Base-by-base conservation (phyloP, 225 moss, liverwort and hornwort genomes). In the Pleurozium schreberi region DNA sequence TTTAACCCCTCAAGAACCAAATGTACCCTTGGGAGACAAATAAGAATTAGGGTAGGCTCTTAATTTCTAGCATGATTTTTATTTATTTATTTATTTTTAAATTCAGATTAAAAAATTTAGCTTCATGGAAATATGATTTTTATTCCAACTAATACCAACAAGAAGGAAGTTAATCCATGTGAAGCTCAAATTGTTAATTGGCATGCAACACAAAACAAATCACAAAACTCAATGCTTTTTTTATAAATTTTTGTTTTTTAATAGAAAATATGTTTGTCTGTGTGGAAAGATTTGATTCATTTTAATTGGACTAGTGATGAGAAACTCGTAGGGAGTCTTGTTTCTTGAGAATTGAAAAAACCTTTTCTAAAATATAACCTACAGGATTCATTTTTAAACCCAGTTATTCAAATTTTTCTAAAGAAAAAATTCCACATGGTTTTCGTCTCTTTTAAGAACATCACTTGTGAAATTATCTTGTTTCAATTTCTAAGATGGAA, bases 81-180 rank as follows among this genome's bases (percentile, higher is more conserved):
- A n/a, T n/a, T n/a, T n/a, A n/a, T n/a, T n/a, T n/a, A n/a, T n/a
- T n/a, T n/a, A n/a, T 3, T 16, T 8, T 64, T 33, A 2, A 64
- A 33, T 33, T 25, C 8, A 8, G 2, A 25, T 8, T 40, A 69
- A 45, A 1, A 17, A 28, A 73, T 43, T 43, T 25, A 73, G 26
- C 6, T 30, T 73, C 5, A 10, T 28, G 0, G 17, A 2, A 73
- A 45, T 17, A 45, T 17, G 30, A 5, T 73, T 73, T 43, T 18
- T 45, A 17, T 28, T 30, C 14, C 45, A 45, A 45, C 9, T 73
- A 9, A 73, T 45, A 6, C 9, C 1, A 0, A 0, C 0, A 9
- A 73, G 6, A 0, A 73, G 18, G 18, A 45, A 71, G 5, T 43
- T 13, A 71, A 27, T 27, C 26, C 45, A 18, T 2, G 10, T 10